Conservation (phyloP, 441 rosid species). For the Macaranga tanarius region DNA sequence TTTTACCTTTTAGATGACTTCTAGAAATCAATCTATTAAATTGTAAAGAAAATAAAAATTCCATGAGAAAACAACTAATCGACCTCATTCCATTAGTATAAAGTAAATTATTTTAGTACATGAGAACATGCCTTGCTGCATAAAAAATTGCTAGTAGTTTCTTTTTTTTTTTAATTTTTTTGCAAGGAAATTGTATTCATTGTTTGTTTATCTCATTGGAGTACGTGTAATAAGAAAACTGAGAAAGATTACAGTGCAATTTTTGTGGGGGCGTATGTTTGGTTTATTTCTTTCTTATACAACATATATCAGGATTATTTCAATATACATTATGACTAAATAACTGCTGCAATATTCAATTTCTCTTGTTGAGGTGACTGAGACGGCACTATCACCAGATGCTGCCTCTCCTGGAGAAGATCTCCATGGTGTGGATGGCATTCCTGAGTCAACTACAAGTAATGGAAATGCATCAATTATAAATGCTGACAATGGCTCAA, state of each 20-base stretch:
- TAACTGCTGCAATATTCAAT: slow-evolving; percentile 14
- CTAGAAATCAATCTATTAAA: background rate
- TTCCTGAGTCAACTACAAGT: slow-evolving; percentile 25
- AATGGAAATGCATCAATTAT: slow-evolving; percentile 31
- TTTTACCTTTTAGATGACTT: background rate
- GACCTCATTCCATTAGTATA: background rate
- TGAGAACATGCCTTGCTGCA: background rate
- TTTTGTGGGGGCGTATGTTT: background rate
- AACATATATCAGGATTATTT: background rate
- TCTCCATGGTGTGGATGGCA: slow-evolving; percentile 29
- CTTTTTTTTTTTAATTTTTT: background rate
- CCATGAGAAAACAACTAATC: background rate
- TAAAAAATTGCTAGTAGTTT: background rate
- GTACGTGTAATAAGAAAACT: background rate
- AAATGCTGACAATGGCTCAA: slow-evolving; percentile 15
- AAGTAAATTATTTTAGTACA: background rate
- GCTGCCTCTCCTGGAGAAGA: slow-evolving; percentile 32
- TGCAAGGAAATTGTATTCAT: slow-evolving; percentile 1
- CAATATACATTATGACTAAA: background rate
- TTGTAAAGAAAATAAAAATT: background rate
- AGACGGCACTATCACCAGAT: slow-evolving; percentile 19
- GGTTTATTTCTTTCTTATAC: background rate
- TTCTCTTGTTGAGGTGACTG: slow-evolving; percentile 31
- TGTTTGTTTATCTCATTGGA: background rate
- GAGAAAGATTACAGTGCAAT: background rate